Evolutionary conservation across 2,329 filamentous ascomycete species (phyloP).

Genomic region (Colletotrichum falcatum): DNA sequence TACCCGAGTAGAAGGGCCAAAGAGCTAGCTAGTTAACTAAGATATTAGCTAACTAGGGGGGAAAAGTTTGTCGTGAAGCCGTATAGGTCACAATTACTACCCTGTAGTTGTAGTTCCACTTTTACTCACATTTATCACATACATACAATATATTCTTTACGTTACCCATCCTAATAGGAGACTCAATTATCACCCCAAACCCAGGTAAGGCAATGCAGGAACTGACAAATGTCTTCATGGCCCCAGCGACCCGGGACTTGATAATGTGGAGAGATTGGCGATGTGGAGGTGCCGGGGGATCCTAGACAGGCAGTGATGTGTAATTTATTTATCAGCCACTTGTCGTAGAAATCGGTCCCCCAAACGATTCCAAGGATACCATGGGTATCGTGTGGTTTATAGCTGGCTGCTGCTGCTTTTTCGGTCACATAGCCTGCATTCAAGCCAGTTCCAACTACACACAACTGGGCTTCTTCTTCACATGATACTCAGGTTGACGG

Average conservation of each 20-base stretch:
- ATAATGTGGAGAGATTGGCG: conserved; percentile 14
- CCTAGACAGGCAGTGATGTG: not conserved
- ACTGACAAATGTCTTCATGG: conserved; percentile 22
- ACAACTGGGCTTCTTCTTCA: no score
- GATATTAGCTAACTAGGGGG: no score
- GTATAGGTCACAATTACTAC: no score
- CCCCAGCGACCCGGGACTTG: conserved; percentile 6
- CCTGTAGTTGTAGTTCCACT: no score
- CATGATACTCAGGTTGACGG: no score
- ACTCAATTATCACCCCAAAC: conserved; percentile 22
- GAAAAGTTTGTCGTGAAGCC: no score
- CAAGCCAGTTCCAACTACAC: no score
- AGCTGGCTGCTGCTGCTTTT: no score
- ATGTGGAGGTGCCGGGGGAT: conserved; percentile 16
- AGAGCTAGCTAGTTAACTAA: no score
- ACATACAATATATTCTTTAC: not conserved
- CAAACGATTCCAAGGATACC: not conserved
- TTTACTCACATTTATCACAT: no score
- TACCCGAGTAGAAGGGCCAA: no score
- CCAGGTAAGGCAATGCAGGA: conserved; percentile 8
- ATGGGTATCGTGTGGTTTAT: not conserved
- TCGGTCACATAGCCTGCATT: no score
- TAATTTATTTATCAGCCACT: not conserved
- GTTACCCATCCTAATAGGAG: not conserved
- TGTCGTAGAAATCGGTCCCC: not conserved